These are phyloP conservation scores for Magnolia officinalis DNA, from an alignment of 164 flowering plant species.

Conservation along the genomic window DNA sequence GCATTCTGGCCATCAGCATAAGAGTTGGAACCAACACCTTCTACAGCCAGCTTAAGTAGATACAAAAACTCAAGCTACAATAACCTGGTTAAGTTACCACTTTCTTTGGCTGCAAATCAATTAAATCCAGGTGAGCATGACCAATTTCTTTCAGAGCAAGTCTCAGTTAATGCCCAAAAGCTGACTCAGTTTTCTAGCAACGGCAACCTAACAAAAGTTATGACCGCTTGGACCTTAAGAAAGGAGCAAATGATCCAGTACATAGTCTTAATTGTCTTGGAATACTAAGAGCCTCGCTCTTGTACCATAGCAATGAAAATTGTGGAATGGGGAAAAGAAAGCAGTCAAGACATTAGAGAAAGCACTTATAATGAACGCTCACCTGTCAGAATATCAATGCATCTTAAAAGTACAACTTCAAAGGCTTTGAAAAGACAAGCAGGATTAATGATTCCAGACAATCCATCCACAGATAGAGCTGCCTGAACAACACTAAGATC, in stretches of 20 bases:
- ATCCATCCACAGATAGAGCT: conserved; percentile 51
- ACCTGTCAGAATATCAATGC: conserved; percentile 44
- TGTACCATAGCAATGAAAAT: background rate
- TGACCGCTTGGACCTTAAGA: too few species aligned
- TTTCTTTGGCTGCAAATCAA: too few species aligned
- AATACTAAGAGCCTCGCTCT: background rate
- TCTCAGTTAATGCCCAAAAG: too few species aligned
- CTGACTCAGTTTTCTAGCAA: too few species aligned
- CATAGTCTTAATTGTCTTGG: background rate
- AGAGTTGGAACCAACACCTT: too few species aligned
- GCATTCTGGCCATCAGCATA: background rate
- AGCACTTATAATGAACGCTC: conserved; percentile 16
- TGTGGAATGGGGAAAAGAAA: background rate
- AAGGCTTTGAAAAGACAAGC: conserved; percentile 48
- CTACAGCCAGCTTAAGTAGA: too few species aligned
- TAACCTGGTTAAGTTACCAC: too few species aligned
- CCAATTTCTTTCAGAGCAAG: too few species aligned
- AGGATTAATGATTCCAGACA: conserved; percentile 37
- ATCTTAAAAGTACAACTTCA: conserved; percentile 43
- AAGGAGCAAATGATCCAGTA: too few species aligned
- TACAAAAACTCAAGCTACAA: too few species aligned
- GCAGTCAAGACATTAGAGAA: background rate
- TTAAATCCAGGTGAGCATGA: too few species aligned
- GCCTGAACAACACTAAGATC: conserved; percentile 71
- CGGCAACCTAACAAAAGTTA: too few species aligned